These are phyloP conservation scores for Aspergillus sp. DNA, from an alignment of 2,329 filamentous ascomycete genomes.

Conservation along the genomic window DNA sequence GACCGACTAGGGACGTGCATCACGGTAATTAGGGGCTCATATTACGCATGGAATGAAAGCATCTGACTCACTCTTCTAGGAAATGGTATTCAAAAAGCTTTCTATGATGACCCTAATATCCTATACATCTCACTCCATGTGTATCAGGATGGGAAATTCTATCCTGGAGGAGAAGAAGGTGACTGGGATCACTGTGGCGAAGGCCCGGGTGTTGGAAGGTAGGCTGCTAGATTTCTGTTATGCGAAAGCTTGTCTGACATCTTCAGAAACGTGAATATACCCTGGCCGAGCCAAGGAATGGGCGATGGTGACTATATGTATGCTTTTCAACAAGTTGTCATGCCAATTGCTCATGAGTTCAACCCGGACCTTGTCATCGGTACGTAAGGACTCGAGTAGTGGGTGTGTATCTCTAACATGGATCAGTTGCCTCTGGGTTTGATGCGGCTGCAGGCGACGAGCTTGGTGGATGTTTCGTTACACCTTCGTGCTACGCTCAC, in stretches of 20 bases:
- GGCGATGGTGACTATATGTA: slow-evolving; percentile 96
- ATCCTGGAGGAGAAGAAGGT: slow-evolving; percentile 66
- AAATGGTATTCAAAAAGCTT: slow-evolving; percentile 94
- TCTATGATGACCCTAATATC: slow-evolving; percentile 91
- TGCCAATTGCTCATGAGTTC: slow-evolving; percentile 94
- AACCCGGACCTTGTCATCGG: slow-evolving; percentile 86
- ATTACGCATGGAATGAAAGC: background rate
- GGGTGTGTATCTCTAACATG: slow-evolving; percentile 13
- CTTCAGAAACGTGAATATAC: slow-evolving; percentile 66
- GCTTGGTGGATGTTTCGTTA: slow-evolving; percentile 88
- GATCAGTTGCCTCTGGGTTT: slow-evolving; percentile 81
- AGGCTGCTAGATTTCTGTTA: slow-evolving; percentile 20
- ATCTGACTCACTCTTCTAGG: slow-evolving; percentile 51
- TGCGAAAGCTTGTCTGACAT: slow-evolving; percentile 12
- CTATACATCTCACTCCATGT: slow-evolving; percentile 96
- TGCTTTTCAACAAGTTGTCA: slow-evolving; percentile 92
- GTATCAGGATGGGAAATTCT: slow-evolving; percentile 79
- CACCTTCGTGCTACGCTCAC: slow-evolving; percentile 88
- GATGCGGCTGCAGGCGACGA: slow-evolving; percentile 93
- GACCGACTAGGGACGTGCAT: slow-evolving; percentile 61
- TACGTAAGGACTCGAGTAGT: slow-evolving; percentile 30
- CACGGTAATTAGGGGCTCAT: slow-evolving; percentile 50
- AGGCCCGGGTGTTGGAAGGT: slow-evolving; percentile 59
- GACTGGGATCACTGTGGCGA: slow-evolving; percentile 62
- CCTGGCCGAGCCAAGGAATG: slow-evolving; percentile 73